Percentiles rank a stretch among this genome's conserved stretches.
Evolutionary conservation across 371 early-diverging fungal species (phyloP).

Genomic region (Funneliformis caledonium): DNA sequence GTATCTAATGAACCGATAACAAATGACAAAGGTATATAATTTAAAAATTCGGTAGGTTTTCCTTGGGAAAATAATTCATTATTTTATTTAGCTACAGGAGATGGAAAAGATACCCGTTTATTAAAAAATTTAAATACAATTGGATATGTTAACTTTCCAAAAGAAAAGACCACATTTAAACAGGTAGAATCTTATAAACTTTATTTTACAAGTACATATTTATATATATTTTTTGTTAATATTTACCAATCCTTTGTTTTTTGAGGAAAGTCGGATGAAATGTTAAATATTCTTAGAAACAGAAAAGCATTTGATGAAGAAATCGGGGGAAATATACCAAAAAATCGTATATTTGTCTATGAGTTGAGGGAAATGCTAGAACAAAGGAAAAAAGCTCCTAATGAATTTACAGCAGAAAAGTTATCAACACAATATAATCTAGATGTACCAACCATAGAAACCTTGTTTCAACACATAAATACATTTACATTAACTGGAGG

Average conservation of each 20-base stretch:
- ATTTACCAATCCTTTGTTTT: background rate
- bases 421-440: slow-evolving; percentile 21
- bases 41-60: background rate
- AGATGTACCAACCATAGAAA: slow-evolving; percentile 14
- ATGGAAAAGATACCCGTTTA: slow-evolving; percentile 6
- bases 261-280: slow-evolving; percentile 23
- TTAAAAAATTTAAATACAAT: slow-evolving; percentile 13
- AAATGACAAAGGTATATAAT: background rate
- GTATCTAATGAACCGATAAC: background rate
- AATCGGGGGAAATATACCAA: background rate
- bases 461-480: slow-evolving; percentile 24
- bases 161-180: slow-evolving; percentile 1
- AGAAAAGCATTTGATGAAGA: slow-evolving; percentile 10
- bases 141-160: slow-evolving; percentile 13
- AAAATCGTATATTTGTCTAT: slow-evolving; percentile 11
- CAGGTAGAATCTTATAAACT: background rate
- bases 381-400: slow-evolving; percentile 14
- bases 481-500: slow-evolving; percentile 2
- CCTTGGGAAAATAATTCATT: background rate
- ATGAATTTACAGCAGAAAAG: slow-evolving; percentile 30
- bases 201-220: background rate
- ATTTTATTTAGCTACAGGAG: background rate
- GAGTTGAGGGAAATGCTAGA: slow-evolving; percentile 19
- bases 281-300: slow-evolving; percentile 7
- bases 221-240: background rate